A percentile compares a stretch with the other conserved stretches of the same genome.
phyloP scores from a whole-genome alignment of 441 rosid genomes.

The Cnidoscolus chayamansa region DNA sequence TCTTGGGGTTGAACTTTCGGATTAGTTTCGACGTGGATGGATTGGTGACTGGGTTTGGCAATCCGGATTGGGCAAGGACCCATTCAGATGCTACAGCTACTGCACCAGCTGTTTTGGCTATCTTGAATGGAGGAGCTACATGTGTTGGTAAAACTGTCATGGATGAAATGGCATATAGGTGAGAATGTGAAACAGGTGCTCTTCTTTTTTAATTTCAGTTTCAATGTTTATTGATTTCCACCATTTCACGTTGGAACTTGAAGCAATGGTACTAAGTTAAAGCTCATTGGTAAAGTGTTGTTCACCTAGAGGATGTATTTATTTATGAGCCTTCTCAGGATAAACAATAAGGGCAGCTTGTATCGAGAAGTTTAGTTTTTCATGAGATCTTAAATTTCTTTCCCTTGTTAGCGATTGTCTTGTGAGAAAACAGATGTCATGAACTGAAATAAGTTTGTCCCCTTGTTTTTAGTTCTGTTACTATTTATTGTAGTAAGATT shows the following conservation, averaged over 20 bases:
- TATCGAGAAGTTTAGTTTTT: background rate
- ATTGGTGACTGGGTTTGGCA: conserved; percentile 81
- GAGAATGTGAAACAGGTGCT: conserved; percentile 2
- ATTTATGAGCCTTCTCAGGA: too few relatives aligned
- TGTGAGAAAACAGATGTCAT: too few relatives aligned
- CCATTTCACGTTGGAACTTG: too few relatives aligned
- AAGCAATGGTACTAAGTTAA: too few relatives aligned
- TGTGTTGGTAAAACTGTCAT: conserved; percentile 66
- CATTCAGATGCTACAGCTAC: conserved; percentile 67
- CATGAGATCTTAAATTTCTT: background rate
- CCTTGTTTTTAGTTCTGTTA: background rate
- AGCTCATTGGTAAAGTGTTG: too few relatives aligned
- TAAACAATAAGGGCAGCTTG: background rate
- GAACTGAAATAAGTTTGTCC: background rate
- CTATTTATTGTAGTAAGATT: background rate
- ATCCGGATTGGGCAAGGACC: conserved; percentile 93
- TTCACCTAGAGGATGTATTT: too few relatives aligned
- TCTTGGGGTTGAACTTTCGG: conserved; percentile 12
- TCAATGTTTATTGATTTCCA: too few relatives aligned
- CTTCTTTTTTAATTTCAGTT: background rate
- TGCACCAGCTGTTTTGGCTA: conserved; percentile 62
- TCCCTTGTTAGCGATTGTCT: background rate
- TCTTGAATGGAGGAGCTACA: conserved; percentile 68
- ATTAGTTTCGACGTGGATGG: conserved; percentile 85
- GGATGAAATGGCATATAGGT: conserved; percentile 99